Conservation (phyloP, 1,284 basidiomycete species). For the Trametes sp. region DNA sequence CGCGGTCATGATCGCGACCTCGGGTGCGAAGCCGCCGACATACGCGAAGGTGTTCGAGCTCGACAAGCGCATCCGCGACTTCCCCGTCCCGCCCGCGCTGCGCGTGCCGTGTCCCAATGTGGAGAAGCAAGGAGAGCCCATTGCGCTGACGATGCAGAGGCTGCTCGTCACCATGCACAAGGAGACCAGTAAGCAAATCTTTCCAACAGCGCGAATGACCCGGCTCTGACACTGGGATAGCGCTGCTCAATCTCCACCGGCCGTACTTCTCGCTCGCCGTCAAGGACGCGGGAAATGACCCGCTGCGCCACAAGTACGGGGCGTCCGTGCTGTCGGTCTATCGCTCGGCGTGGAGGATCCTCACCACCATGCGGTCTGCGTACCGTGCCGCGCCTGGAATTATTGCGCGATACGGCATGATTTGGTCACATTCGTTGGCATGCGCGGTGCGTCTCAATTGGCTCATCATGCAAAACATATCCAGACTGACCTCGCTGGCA, state of each 20-base stretch:
- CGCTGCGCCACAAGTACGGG: conserved; percentile 65
- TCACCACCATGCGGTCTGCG: conserved; percentile 54
- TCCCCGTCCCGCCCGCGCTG: conserved; percentile 56
- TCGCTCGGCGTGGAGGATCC: conserved; percentile 71
- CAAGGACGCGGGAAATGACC: conserved; percentile 61
- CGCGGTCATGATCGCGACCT: conserved; percentile 57
- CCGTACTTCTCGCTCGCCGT: conserved; percentile 74
- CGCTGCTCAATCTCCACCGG: conserved; percentile 71
- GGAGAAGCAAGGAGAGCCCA: conserved; percentile 28
- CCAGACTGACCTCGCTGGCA: conserved; percentile 36
- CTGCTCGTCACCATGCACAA: conserved; percentile 60
- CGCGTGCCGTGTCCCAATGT: conserved; percentile 42
- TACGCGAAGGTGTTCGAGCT: conserved; percentile 54
- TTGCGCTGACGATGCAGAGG: conserved; percentile 48
- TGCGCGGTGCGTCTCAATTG: conserved; percentile 57
- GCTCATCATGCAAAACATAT: neutral
- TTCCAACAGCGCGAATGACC: neutral
- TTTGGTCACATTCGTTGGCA: conserved; percentile 71
- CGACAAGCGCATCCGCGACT: conserved; percentile 51
- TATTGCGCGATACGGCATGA: conserved; percentile 53
- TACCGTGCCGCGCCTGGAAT: conserved; percentile 51
- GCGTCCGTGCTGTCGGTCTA: conserved; percentile 77
- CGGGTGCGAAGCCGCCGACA: conserved; percentile 58
- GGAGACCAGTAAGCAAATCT: conserved; percentile 55
- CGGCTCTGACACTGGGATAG: conserved; percentile 42